A percentile compares a stretch with the other conserved stretches of the same genome.
phyloP scores from a whole-genome alignment of 768 basidiomycete genomes.

The Tremella mesenterica region DNA sequence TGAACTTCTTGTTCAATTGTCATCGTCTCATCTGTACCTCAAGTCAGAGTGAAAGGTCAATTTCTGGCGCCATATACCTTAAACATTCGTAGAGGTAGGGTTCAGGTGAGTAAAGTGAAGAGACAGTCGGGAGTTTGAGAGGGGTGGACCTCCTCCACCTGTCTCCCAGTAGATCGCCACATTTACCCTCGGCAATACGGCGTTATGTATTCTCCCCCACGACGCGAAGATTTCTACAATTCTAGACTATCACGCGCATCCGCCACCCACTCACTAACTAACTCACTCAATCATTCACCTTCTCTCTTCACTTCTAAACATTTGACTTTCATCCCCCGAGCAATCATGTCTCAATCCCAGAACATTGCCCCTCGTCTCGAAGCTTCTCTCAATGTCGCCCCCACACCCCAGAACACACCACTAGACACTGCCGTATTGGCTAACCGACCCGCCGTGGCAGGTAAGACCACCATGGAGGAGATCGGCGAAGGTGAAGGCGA shows the following conservation, averaged over 20 bases:
- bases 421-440: conserved; percentile 67
- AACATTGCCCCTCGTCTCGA: conserved; percentile 33
- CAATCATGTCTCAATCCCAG: conserved; percentile 35
- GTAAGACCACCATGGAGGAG: conserved; percentile 55
- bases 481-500: conserved; percentile 61
- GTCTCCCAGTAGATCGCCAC: no score
- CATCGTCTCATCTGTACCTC: not conserved
- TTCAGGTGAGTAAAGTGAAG: no score
- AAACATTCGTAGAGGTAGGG: no score
- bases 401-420: conserved; percentile 90
- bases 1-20: not conserved
- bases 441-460: conserved; percentile 55
- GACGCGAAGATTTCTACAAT: no score
- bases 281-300: no score
- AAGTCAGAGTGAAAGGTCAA: not conserved
- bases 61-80: no score
- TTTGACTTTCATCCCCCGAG: not conserved
- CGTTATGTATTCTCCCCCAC: not conserved
- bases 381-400: conserved; percentile 50
- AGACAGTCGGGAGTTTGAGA: no score
- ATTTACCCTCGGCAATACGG: no score
- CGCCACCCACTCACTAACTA: not conserved
- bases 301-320: not conserved
- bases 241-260: conserved; percentile 7
- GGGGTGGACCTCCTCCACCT: no score